Evolutionary conservation across 2,329 filamentous ascomycete genomes (phyloP), one percentile per base, ranked within the genome.

Genomic region (Arthrobotrys sinensis): DNA sequence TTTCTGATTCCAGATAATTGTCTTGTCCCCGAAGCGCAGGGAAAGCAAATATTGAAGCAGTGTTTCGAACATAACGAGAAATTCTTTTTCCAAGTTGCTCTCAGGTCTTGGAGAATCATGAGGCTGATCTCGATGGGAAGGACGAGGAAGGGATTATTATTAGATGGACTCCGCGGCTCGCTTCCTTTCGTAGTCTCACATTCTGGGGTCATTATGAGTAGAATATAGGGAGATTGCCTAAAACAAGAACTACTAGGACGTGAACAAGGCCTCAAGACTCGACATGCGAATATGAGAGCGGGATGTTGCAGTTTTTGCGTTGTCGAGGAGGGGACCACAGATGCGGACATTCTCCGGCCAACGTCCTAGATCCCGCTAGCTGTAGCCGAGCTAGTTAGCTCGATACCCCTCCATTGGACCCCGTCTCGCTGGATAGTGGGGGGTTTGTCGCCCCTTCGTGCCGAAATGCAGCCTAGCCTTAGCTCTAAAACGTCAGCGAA

Each of bases 261-360:
- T 10, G n/a, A n/a, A n/a, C n/a, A n/a, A n/a, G n/a, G n/a, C n/a
- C n/a, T n/a, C n/a, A n/a, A n/a, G n/a, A n/a, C n/a, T n/a, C n/a
- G n/a, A n/a, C n/a, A n/a, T n/a, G n/a, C n/a, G n/a, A 28, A 28
- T 28, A 2, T 4, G 24, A 28, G 24, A 28, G 24, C 3, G 24
- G n/a, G 4, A 10, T 66, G 64, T 55, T 43, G 32, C 24, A 67
- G 43, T 40, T 40, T 67, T 19, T 38, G 64, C 53, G 36, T 60
- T 60, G 52, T 21, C 52, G 11, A 36, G 16, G 4, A 28, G 24
- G 24, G 4, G n/a, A 10, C 28, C 64, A 50, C 16, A 60, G 11
- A 11, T 28, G 34, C 63, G 70, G 70, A 75, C 52, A 73, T 63
- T 75, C n/a, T 68, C 63, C 70, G 70, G 36, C 63, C 63, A 63